Conservation (phyloP, 352 stramenopile genomes). For the Globisporangium cystogenes region DNA sequence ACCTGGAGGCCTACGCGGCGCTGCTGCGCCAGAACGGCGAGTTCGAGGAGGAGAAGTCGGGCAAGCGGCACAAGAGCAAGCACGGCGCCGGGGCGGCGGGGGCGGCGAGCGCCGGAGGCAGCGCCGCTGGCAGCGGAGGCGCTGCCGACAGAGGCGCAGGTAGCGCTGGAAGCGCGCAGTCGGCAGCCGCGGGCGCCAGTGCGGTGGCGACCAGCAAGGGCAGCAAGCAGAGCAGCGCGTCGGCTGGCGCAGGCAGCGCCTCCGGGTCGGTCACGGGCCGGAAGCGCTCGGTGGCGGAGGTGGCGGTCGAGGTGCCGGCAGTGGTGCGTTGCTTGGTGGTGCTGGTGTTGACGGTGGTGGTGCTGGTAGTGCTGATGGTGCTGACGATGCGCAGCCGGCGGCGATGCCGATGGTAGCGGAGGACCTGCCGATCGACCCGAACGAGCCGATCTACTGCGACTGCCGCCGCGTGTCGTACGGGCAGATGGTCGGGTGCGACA, state of each 20-base stretch:
- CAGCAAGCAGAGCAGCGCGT: constrained; percentile 4
- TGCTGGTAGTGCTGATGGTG: neutral
- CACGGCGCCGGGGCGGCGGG: neutral
- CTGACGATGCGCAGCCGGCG: constrained; percentile 11
- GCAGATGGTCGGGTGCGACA: constrained; percentile 91
- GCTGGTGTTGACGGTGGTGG: constrained; percentile 4
- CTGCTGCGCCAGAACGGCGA: constrained; percentile 74
- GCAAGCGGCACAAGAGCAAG: constrained; percentile 49
- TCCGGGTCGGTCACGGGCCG: constrained; percentile 12
- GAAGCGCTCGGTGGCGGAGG: constrained; percentile 45
- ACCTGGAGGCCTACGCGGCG: constrained; percentile 66
- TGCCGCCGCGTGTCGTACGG: constrained; percentile 86
- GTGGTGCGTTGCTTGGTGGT: constrained; percentile 15
- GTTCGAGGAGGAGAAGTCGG: constrained; percentile 67
- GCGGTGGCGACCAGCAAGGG: constrained; percentile 6
- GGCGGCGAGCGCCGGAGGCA: neutral
- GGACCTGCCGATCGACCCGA: constrained; percentile 81
- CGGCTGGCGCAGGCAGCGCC: constrained; percentile 3
- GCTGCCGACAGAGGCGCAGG: neutral
- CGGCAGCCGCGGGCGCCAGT: neutral
- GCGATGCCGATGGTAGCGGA: constrained; percentile 47
- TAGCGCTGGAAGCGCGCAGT: neutral
- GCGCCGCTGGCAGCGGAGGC: neutral
- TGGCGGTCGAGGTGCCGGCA: constrained; percentile 20
- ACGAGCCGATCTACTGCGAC: constrained; percentile 86